Evolutionary conservation across 768 basidiomycete species (phyloP).

Genomic region (Lanmaoa rubissima): DNA sequence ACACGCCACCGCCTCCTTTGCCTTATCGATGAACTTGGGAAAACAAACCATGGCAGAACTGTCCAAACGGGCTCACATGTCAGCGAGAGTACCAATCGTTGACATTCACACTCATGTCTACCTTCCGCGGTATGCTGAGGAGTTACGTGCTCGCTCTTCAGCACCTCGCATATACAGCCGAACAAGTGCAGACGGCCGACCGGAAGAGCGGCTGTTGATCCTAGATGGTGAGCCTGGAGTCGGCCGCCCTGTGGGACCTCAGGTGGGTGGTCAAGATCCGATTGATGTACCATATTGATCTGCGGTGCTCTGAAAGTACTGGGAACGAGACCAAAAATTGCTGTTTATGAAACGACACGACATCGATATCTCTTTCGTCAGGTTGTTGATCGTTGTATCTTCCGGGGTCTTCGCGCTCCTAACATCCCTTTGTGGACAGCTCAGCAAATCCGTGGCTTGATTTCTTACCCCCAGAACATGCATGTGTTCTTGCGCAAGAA

Average conservation of each 20-base stretch:
- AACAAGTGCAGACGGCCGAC: constrained; percentile 39
- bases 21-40: constrained; percentile 31
- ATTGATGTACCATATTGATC: constrained; percentile 10
- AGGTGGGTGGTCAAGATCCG: constrained; percentile 39
- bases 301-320: constrained; percentile 48
- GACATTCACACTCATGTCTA: constrained; percentile 90
- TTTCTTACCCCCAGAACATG: constrained; percentile 70
- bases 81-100: constrained; percentile 45
- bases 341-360: constrained; percentile 83
- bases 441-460: constrained; percentile 93
- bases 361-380: constrained; percentile 77
- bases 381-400: constrained; percentile 38
- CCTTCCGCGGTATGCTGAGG: constrained; percentile 70
- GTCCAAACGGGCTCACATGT: constrained; percentile 15
- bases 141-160: constrained; percentile 60
- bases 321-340: constrained; percentile 76
- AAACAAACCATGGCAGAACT: constrained; percentile 27
- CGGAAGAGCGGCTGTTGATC: constrained; percentile 72
- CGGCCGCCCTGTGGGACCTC: constrained; percentile 77
- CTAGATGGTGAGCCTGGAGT: constrained; percentile 76
- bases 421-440: constrained; percentile 37
- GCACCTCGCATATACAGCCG: constrained; percentile 67
- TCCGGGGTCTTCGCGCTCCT: constrained; percentile 10
- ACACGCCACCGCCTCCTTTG: constrained; percentile 7
- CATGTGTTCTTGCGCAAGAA: constrained; percentile 60